phyloP scores from a whole-genome alignment of 2,329 filamentous ascomycete species.

The Volutella citrinella region DNA sequence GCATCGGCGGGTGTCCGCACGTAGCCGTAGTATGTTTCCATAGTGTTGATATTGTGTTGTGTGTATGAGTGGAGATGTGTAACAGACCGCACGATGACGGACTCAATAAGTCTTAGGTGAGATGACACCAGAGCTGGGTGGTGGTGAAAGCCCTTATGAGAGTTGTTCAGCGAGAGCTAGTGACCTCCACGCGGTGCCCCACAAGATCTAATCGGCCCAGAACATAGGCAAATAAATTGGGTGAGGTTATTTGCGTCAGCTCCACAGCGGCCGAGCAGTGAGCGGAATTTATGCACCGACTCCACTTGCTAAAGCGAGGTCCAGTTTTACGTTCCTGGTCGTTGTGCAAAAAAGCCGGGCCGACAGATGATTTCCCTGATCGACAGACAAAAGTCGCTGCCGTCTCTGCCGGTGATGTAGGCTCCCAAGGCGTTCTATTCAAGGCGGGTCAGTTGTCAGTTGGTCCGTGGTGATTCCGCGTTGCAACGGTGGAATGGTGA shows the following conservation, averaged over 20 bases:
- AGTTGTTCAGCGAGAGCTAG: constrained; percentile 19
- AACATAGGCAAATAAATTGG: too few relatives aligned
- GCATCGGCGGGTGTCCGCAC: constrained; percentile 95
- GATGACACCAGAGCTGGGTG: constrained; percentile 14
- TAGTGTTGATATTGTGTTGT: constrained; percentile 37
- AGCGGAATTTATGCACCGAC: constrained; percentile 26
- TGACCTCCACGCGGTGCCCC: constrained; percentile 22
- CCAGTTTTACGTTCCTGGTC: constrained; percentile 21
- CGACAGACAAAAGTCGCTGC: too few relatives aligned
- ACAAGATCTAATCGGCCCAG: constrained; percentile 27
- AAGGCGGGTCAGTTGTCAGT: too few relatives aligned
- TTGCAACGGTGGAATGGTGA: too few relatives aligned
- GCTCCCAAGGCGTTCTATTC: too few relatives aligned
- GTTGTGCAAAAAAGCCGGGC: too few relatives aligned
- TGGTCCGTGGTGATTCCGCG: too few relatives aligned
- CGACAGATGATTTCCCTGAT: too few relatives aligned
- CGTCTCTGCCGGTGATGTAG: too few relatives aligned
- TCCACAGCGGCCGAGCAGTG: constrained; percentile 24
- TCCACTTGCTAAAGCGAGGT: constrained; percentile 17
- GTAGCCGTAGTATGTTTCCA: constrained; percentile 96
- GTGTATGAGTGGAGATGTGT: too few relatives aligned
- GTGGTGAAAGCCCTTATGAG: constrained; percentile 20
- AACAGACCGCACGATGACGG: constrained; percentile 13
- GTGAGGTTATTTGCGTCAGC: constrained; percentile 17
- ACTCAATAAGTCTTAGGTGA: constrained; percentile 13